Percentiles rank a stretch among this genome's conserved stretches.
phyloP scores from a whole-genome alignment of 1,284 basidiomycete species.

The Ustilago lituana region DNA sequence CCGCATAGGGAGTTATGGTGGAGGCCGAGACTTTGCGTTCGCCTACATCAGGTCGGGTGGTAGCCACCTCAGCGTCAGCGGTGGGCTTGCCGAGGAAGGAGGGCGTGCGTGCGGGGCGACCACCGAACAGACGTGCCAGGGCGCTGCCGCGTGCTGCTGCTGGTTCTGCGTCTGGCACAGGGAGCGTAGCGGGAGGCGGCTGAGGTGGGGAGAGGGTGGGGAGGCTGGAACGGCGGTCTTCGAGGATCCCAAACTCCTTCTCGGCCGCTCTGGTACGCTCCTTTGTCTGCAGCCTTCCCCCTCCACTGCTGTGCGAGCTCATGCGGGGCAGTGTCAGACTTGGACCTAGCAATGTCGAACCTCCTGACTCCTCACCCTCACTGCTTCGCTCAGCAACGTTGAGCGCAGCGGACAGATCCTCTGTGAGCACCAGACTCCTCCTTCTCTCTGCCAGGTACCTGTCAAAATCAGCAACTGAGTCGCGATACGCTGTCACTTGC shows the following conservation, averaged over 20 bases:
- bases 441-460: constrained; percentile 83
- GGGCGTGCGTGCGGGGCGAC: constrained; percentile 22
- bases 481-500: constrained; percentile 78
- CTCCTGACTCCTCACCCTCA: constrained; percentile 3
- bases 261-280: constrained; percentile 12
- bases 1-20: constrained; percentile 68
- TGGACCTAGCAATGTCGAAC: background rate
- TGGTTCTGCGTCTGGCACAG: background rate
- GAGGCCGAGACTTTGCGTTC: constrained; percentile 31
- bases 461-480: constrained; percentile 81
- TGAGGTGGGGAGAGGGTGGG: constrained; percentile 2
- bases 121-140: constrained; percentile 39
- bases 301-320: background rate
- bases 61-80: background rate
- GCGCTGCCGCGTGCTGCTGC: constrained; percentile 21
- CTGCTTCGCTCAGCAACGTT: constrained; percentile 21
- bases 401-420: constrained; percentile 92
- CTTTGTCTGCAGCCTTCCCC: constrained; percentile 8
- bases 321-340: constrained; percentile 28
- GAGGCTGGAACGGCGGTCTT: constrained; percentile 26
- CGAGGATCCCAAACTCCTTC: constrained; percentile 25
- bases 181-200: background rate
- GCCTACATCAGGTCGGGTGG: constrained; percentile 8
- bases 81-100: constrained; percentile 10
- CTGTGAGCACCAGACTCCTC: constrained; percentile 87